Conservation (phyloP, 2,329 filamentous ascomycete species). For the Ophiognomonia clavigignenti-juglandacearum region DNA sequence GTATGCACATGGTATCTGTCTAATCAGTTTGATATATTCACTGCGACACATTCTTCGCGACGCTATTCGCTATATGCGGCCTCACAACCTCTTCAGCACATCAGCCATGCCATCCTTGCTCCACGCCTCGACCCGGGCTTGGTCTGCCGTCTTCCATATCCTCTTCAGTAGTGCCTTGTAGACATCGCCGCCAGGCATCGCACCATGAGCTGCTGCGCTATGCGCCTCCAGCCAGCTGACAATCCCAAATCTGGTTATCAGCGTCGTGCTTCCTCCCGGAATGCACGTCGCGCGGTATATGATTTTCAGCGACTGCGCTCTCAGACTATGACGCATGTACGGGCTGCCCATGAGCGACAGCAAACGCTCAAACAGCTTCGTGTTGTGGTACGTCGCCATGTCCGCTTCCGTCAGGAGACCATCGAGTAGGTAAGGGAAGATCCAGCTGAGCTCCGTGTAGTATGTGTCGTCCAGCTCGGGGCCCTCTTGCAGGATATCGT, state of each 20-base stretch:
- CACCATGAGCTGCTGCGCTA: constrained; percentile 33
- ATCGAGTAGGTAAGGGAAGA: constrained; percentile 66
- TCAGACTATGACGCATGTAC: constrained; percentile 53
- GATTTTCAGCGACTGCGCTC: constrained; percentile 56
- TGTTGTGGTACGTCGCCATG: constrained; percentile 55
- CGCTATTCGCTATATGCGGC: not conserved
- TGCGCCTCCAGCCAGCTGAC: constrained; percentile 70
- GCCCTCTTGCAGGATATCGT: constrained; percentile 56
- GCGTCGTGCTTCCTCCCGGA: constrained; percentile 69
- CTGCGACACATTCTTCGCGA: no score
- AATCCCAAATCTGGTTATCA: constrained; percentile 71
- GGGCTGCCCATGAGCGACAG: constrained; percentile 65
- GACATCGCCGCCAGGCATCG: constrained; percentile 40
- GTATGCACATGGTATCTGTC: no score
- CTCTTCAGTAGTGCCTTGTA: constrained; percentile 51
- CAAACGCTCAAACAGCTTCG: constrained; percentile 69
- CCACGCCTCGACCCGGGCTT: constrained; percentile 62
- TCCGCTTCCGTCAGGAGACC: constrained; percentile 57
- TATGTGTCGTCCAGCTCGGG: constrained; percentile 70
- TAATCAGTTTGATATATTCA: no score
- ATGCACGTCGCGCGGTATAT: constrained; percentile 64
- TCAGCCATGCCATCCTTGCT: constrained; percentile 43
- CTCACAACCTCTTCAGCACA: constrained; percentile 6
- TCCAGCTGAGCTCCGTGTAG: constrained; percentile 69
- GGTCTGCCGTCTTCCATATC: constrained; percentile 62